Conservation (phyloP, 1,284 basidiomycete genomes). For the Microbotryum scabiosae region DNA sequence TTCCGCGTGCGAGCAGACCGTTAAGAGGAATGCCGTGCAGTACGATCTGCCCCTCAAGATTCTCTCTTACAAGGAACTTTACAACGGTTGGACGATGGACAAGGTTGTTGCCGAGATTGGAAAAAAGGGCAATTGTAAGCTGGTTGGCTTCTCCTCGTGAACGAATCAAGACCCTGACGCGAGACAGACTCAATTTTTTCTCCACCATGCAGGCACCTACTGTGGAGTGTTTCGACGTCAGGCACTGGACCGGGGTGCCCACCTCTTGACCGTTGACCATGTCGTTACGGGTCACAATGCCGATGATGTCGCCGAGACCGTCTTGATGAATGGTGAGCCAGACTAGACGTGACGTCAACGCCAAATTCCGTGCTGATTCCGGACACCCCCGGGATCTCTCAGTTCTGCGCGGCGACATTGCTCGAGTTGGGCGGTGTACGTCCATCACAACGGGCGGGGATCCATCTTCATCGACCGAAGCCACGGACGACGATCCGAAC, state of each 20-base stretch:
- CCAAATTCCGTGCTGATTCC: neutral
- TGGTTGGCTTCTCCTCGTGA: no score
- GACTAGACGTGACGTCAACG: neutral
- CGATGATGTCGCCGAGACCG: conserved; percentile 97
- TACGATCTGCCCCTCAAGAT: conserved; percentile 94
- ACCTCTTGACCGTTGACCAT: conserved; percentile 82
- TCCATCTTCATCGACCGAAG: neutral
- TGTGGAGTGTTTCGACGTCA: conserved; percentile 96
- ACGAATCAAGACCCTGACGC: neutral
- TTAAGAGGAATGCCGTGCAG: conserved; percentile 93
- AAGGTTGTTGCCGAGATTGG: conserved; percentile 86
- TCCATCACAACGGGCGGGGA: conserved; percentile 78
- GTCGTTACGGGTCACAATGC: conserved; percentile 99
- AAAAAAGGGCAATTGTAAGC: conserved; percentile 85
- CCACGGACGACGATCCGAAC: conserved; percentile 15
- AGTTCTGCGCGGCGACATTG: conserved; percentile 98
- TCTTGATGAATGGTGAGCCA: conserved; percentile 89
- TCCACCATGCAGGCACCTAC: conserved; percentile 59
- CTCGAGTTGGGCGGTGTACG: conserved; percentile 85
- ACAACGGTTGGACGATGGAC: conserved; percentile 97
- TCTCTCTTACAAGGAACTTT: conserved; percentile 88
- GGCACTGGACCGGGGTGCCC: conserved; percentile 88
- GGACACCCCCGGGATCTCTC: neutral
- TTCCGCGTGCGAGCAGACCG: conserved; percentile 54
- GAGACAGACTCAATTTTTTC: neutral